phyloP scores from a whole-genome alignment of 2,329 filamentous ascomycete species.

The Dactylonectria macrodidyma region DNA sequence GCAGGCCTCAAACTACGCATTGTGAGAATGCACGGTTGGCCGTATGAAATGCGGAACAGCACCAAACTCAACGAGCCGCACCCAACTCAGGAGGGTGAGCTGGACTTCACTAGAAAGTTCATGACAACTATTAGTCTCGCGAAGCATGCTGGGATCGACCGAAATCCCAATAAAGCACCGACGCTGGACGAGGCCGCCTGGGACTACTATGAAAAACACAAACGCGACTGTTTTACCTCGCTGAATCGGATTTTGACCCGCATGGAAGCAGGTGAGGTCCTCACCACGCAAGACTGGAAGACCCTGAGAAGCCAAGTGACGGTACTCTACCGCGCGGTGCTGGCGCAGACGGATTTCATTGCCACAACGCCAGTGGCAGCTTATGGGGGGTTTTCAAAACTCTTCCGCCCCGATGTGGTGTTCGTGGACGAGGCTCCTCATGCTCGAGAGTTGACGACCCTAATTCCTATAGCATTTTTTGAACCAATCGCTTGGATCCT shows the following conservation, averaged over 20 bases:
- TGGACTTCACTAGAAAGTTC: slow-evolving; percentile 56
- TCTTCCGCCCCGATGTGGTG: slow-evolving; percentile 86
- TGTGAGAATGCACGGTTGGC: slow-evolving; percentile 60
- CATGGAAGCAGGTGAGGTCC: slow-evolving; percentile 48
- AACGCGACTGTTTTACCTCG: slow-evolving; percentile 49
- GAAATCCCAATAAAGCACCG: slow-evolving; percentile 50
- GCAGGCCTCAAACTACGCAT: slow-evolving; percentile 53
- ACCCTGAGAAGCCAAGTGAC: slow-evolving; percentile 51
- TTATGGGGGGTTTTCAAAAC: slow-evolving; percentile 53
- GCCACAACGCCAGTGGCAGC: slow-evolving; percentile 63
- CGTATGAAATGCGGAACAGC: slow-evolving; percentile 53
- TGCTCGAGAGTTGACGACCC: slow-evolving; percentile 60
- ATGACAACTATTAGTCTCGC: slow-evolving; percentile 46
- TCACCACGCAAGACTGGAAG: slow-evolving; percentile 48
- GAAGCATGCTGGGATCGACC: slow-evolving; percentile 26
- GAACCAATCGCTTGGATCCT: slow-evolving; percentile 61
- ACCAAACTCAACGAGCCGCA: slow-evolving; percentile 45
- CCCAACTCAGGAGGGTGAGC: slow-evolving; percentile 8
- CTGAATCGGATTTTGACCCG: slow-evolving; percentile 56
- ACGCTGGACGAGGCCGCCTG: slow-evolving; percentile 62
- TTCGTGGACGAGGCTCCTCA: slow-evolving; percentile 82
- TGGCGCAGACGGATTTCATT: slow-evolving; percentile 59
- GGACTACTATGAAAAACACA: slow-evolving; percentile 55
- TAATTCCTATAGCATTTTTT: slow-evolving; percentile 62
- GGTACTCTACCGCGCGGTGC: slow-evolving; percentile 56